Base-by-base conservation (phyloP, 768 basidiomycete species). In the Mycena maculata region DNA sequence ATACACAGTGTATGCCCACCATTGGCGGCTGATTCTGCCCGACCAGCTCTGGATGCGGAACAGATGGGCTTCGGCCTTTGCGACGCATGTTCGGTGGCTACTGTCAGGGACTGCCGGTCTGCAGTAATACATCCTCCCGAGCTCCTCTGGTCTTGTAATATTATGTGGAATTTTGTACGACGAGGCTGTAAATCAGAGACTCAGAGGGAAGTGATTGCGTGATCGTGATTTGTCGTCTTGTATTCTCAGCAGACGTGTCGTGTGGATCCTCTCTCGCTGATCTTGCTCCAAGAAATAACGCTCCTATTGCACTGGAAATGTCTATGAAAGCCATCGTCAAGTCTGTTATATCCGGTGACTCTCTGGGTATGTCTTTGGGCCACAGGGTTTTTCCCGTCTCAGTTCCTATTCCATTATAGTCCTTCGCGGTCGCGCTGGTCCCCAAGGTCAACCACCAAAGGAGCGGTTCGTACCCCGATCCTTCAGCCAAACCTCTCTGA, bases 341-440 rank as follows among this genome's bases (percentile, higher is more conserved):
- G 95, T 95, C 93, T 75, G 94, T 93, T 72, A 87, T 94, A 68
- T 97, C 95, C 47, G 95, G 94, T 39, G 96, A 97, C 78, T 92
- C 95, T 0, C 42, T 70, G 7, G 61, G 67, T 68, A 22, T 6
- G 50, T n/a, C 16, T 18, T 22, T 16, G 10, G 18, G 23, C 18
- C 44, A 36, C 23, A 13, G 7, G 10, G 13, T 33, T 13, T 27
- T 25, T 16, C 16, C 23, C 22, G 28, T 33, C 33, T 63, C 50
- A 48, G 23, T 20, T 28, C 9, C 15, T 36, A n/a, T 31, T 31
- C 47, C 49, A n/a, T n/a, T 44, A 87, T 96, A 63, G 86, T 97
- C 63, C 82, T 98, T 59, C 90, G 95, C 78, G 91, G 87, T 70
- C 86, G 88, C 67, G 88, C 87, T 42, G 91, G 89, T 38, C 86